Evolutionary conservation across 495 filamentous ascomycete species (phyloP).

Genomic region (Neurospora sublineolata): DNA sequence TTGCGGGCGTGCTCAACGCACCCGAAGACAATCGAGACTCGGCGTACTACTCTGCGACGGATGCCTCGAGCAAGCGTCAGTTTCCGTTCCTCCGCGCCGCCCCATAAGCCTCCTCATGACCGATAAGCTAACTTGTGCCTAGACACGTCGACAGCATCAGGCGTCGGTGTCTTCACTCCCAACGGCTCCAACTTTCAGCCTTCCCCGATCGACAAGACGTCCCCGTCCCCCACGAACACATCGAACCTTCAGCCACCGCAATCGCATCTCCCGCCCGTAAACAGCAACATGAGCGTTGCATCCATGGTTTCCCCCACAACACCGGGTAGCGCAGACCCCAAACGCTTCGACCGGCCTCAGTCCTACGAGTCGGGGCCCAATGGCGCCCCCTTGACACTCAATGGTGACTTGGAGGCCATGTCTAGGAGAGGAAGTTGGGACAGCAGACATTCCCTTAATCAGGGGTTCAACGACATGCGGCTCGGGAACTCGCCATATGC

Average conservation of each 20-base stretch:
- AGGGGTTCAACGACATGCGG: slow-evolving; percentile 55
- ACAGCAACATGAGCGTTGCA: slow-evolving; percentile 43
- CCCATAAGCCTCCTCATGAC: not conserved
- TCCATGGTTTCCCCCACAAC: slow-evolving; percentile 45
- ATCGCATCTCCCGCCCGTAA: slow-evolving; percentile 34
- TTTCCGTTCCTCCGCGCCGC: slow-evolving; percentile 1
- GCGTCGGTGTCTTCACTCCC: slow-evolving; percentile 28
- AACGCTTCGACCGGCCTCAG: slow-evolving; percentile 33
- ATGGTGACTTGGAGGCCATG: slow-evolving; percentile 19
- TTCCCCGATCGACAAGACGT: slow-evolving; percentile 37
- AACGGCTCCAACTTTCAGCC: slow-evolving; percentile 27
- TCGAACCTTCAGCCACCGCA: slow-evolving; percentile 27
- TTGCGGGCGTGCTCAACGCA: slow-evolving; percentile 38
- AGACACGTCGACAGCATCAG: slow-evolving; percentile 43
- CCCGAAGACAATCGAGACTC: slow-evolving; percentile 43
- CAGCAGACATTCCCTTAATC: slow-evolving; percentile 50
- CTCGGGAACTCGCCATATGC: slow-evolving; percentile 60
- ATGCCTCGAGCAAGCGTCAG: slow-evolving; percentile 46
- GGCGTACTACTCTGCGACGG: slow-evolving; percentile 43
- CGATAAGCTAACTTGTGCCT: not conserved
- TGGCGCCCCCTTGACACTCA: slow-evolving; percentile 16
- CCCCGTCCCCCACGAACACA: slow-evolving; percentile 36
- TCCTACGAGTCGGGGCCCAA: slow-evolving; percentile 32
- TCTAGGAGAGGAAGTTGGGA: slow-evolving; percentile 72
- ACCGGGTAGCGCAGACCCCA: slow-evolving; percentile 23